Evolutionary conservation across 768 basidiomycete species (phyloP), one percentile per base, ranked within the genome.

Genomic region (Boletus reticulatus): DNA sequence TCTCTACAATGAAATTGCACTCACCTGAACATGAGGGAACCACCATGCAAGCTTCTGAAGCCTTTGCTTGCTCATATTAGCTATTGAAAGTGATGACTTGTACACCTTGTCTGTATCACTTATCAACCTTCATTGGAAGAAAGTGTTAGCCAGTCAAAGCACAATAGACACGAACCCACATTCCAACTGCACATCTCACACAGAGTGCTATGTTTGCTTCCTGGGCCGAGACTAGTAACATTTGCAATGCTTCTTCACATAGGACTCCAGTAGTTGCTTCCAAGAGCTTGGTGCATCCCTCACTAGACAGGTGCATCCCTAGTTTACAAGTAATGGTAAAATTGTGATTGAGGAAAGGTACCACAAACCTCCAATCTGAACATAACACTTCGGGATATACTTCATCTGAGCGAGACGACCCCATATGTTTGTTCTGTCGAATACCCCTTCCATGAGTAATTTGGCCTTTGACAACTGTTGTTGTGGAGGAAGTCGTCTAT

Each of bases 151-250:
- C 0, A 17, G 22, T 52, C 20, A 44, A n/a, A 2, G 17, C 7
- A 31, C 0, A 3, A 0, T n/a, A 12, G 12, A 6, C 5, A 7
- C 10, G n/a, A 6, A 14, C 46, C 8, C 22, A 59, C 58, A 37
- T 16, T 38, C 14, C 11, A 6, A 56, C 20, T 38, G 58, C 54
- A 59, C 41, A 56, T 41, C 19, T 51, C 2, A 57, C 24, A 45
- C 55, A 59, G 19, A 59, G 37, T 16, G 3, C n/a, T 10, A 57
- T 36, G 8, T 59, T 59, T 27, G 37, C 38, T 16, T 52, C 39
- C 32, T 59, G 50, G 4, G 58, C 50, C 6, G 58, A 56, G n/a
- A 57, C 43, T 4, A 56, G 24, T 4, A 59, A 11, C 47, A 56
- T 44, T 36, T 52, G 27, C 17, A 57, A 43, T 3, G 42, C 19